A percentile compares a stretch with the other conserved stretches of the same genome.
phyloP scores from a whole-genome alignment of 2,329 filamentous ascomycete species.

The Pseudogymnoascus sp. region DNA sequence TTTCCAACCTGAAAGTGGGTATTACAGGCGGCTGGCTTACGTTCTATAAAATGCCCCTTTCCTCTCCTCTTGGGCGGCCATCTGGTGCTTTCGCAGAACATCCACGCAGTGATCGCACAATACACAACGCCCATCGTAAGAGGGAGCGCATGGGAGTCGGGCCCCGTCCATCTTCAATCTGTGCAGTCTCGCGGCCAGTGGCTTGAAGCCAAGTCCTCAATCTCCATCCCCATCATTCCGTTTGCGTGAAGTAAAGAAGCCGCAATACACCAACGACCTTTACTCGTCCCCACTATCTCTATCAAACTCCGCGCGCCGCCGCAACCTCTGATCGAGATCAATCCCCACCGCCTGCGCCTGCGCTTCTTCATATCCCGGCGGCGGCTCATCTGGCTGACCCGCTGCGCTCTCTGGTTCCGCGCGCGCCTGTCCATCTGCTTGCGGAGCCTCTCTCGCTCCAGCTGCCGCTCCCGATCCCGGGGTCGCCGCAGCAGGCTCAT shows the following conservation, averaged over 20 bases:
- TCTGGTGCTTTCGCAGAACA: background rate
- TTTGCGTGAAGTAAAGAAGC: background rate
- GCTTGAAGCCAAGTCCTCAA: background rate
- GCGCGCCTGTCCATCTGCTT: slow-evolving; percentile 9
- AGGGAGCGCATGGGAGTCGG: background rate
- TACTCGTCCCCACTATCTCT: slow-evolving; percentile 3
- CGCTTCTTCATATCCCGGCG: slow-evolving; percentile 85
- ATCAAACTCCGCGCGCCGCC: slow-evolving; percentile 57
- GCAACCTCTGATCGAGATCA: slow-evolving; percentile 59
- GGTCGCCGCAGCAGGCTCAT: slow-evolving; percentile 49
- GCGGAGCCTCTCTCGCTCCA: slow-evolving; percentile 24
- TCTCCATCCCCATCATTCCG: background rate
- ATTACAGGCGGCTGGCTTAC: background rate
- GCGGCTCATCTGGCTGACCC: slow-evolving; percentile 60
- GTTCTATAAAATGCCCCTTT: background rate
- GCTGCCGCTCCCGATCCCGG: slow-evolving; percentile 15
- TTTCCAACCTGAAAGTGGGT: background rate
- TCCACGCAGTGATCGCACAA: background rate
- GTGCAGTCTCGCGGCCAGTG: background rate
- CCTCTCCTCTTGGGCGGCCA: background rate
- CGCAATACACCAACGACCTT: background rate
- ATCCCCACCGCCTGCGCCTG: slow-evolving; percentile 60
- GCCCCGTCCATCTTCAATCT: background rate
- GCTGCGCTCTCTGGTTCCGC: slow-evolving; percentile 15
- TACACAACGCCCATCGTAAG: background rate